Base-by-base conservation (phyloP, 164 flowering plant species). In the Akebia trifoliata region DNA sequence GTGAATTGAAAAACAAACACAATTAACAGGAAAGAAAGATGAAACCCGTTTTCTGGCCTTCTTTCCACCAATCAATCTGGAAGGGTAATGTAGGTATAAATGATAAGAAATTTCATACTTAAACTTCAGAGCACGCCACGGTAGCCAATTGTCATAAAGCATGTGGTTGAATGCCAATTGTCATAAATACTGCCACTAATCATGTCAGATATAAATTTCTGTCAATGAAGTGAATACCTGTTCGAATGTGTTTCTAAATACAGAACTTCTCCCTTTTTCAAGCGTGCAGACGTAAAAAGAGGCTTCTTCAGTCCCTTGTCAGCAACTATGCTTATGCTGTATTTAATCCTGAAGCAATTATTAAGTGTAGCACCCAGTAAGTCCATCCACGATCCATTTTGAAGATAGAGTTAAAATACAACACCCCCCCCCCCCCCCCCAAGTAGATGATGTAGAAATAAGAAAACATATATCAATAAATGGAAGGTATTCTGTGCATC, bases 251-350 rank as follows among this genome's bases (percentile, higher is more conserved):
- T 94, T 72, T 94, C 99, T 43, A 94, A 53, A 64, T 90, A 90
- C 44, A 94, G 59, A 62, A 94, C 99, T 71, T 90, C 96, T 61
- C 97, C 99, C 77, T 88, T 94, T 78, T 94, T 94, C 84, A 94
- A 70, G 35, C 99, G 85, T 21, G 99, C 96, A 60, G 96, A 90
- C 43, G 99, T 90, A 67, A 70, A 94, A 9, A 81, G 76, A 22
- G 95, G 86, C 75, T 79, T 90, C 57, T 94, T 94, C 59, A 90
- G 74, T 50, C 99, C 99, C 72, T 94, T 90, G 76, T 94, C 97
- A 57, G 99, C 99, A 62, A 94, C 94, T 37, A 80, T 73, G 70
- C 91, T 85, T 43, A 90, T 83, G 64, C 95, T 94, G 69, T 94
- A 94, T 66, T 94, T 90, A 46, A 86, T 79, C 97, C 99, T 91